These are phyloP conservation scores for Mycena maculata DNA, from an alignment of 768 basidiomycete species.

Conservation along the genomic window DNA sequence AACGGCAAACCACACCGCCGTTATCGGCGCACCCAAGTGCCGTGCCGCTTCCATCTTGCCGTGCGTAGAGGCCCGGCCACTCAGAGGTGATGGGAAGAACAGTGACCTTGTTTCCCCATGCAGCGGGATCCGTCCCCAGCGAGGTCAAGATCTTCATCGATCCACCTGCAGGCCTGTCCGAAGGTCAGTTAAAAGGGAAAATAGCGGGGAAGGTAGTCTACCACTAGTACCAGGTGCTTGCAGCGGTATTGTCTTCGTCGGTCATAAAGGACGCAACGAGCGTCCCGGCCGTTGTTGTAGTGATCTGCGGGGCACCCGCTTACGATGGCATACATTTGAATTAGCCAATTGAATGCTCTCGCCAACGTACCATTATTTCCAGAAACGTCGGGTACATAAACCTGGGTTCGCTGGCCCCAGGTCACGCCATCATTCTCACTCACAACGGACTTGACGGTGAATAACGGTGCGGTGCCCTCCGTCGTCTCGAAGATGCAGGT, in stretches of 20 bases:
- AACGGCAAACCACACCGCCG: slow-evolving; percentile 14
- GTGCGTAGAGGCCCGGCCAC: slow-evolving; percentile 19
- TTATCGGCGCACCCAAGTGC: slow-evolving; percentile 26
- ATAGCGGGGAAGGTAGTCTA: too few species aligned
- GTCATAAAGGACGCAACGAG: slow-evolving; percentile 39
- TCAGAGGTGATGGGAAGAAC: slow-evolving; percentile 10
- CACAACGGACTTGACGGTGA: slow-evolving; percentile 38
- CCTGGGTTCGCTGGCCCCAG: slow-evolving; percentile 27
- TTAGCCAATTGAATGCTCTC: not conserved
- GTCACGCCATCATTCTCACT: slow-evolving; percentile 35
- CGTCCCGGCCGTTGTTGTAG: slow-evolving; percentile 25
- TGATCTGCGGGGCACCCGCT: slow-evolving; percentile 37
- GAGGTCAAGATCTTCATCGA: slow-evolving; percentile 30
- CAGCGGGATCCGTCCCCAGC: slow-evolving; percentile 4
- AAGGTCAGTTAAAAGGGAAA: too few species aligned
- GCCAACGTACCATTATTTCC: slow-evolving; percentile 31
- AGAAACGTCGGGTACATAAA: slow-evolving; percentile 30
- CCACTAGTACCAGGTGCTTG: slow-evolving; percentile 21
- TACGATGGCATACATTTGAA: not conserved
- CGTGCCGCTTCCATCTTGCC: slow-evolving; percentile 9
- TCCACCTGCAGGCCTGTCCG: slow-evolving; percentile 4
- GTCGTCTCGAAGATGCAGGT: slow-evolving; percentile 42
- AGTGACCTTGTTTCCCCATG: slow-evolving; percentile 33
- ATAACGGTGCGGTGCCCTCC: slow-evolving; percentile 28
- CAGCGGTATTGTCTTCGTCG: slow-evolving; percentile 39